A percentile compares a stretch with the other conserved stretches of the same genome.
phyloP scores from a whole-genome alignment of 2,329 filamentous ascomycete species.

The Fusarium gaditjirri region DNA sequence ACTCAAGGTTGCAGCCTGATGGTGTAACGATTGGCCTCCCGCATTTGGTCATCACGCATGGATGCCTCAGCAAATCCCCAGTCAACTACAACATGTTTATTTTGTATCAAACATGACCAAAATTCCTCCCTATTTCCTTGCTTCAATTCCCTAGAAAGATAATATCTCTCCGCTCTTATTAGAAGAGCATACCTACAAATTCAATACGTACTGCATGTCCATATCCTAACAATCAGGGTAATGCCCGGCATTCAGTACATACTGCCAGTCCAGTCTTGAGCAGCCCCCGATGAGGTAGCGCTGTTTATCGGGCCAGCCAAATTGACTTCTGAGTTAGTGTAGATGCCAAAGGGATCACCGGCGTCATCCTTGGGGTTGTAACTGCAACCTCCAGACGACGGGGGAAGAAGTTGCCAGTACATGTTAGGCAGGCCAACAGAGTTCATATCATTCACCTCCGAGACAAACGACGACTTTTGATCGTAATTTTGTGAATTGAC shows the following conservation, averaged over 20 bases:
- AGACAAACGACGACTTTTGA: neutral
- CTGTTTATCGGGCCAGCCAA: neutral
- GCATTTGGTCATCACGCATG: no score
- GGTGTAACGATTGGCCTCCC: no score
- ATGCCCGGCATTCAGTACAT: neutral
- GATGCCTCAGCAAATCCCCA: neutral
- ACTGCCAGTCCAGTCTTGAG: neutral
- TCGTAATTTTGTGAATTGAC: neutral
- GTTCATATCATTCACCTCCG: neutral
- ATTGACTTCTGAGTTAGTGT: neutral
- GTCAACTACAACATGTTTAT: neutral
- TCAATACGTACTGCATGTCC: no score
- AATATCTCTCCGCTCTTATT: fast-evolving
- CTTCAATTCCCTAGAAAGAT: fast-evolving
- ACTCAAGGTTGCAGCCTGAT: neutral
- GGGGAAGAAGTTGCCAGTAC: neutral
- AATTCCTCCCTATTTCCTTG: fast-evolving
- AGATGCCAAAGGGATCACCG: neutral
- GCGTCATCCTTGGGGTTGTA: neutral
- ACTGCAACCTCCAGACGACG: neutral
- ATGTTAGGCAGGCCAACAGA: neutral
- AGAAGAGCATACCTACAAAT: fast-evolving
- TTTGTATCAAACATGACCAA: no score
- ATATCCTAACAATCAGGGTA: no score
- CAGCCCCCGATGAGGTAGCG: neutral